These are phyloP conservation scores for Exserohilum turcica DNA, from an alignment of 2,329 filamentous ascomycete species.

Conservation along the genomic window DNA sequence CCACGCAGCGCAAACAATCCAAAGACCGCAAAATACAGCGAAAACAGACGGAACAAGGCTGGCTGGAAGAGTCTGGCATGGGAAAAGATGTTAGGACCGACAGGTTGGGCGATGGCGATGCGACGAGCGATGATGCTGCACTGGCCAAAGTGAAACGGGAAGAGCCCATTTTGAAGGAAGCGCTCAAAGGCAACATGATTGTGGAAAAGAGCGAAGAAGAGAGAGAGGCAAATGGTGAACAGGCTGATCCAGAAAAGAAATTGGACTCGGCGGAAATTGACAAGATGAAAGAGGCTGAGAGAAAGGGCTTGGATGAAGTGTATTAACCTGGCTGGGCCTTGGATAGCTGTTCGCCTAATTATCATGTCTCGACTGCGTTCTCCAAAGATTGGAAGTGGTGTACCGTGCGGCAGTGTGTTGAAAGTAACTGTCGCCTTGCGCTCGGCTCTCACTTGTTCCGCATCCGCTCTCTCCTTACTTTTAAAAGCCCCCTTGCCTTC, in stretches of 20 bases:
- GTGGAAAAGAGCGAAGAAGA: constrained; percentile 38
- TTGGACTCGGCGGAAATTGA: constrained; percentile 35
- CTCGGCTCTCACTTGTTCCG: neutral
- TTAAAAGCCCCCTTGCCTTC: no score
- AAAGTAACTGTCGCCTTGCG: neutral
- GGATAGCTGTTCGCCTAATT: neutral
- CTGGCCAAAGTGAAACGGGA: constrained; percentile 9
- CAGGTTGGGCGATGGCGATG: constrained; percentile 51
- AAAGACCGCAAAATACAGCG: constrained; percentile 45
- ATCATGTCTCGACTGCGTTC: neutral
- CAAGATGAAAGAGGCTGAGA: constrained; percentile 36
- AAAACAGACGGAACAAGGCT: constrained; percentile 45
- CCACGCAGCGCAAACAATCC: constrained; percentile 39
- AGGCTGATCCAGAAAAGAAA: constrained; percentile 20
- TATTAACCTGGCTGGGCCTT: constrained; percentile 27
- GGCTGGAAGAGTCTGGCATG: constrained; percentile 57
- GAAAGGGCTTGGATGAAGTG: constrained; percentile 40
- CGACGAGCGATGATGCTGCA: constrained; percentile 28
- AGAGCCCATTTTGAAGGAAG: constrained; percentile 38
- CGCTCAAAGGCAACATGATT: constrained; percentile 43
- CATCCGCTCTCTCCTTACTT: neutral
- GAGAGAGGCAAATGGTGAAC: constrained; percentile 22
- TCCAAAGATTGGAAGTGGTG: neutral
- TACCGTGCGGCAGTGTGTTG: neutral
- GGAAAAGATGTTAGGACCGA: constrained; percentile 52